Conservation (phyloP, 805 yeast species). For the Yarrowia keelungensis region DNA sequence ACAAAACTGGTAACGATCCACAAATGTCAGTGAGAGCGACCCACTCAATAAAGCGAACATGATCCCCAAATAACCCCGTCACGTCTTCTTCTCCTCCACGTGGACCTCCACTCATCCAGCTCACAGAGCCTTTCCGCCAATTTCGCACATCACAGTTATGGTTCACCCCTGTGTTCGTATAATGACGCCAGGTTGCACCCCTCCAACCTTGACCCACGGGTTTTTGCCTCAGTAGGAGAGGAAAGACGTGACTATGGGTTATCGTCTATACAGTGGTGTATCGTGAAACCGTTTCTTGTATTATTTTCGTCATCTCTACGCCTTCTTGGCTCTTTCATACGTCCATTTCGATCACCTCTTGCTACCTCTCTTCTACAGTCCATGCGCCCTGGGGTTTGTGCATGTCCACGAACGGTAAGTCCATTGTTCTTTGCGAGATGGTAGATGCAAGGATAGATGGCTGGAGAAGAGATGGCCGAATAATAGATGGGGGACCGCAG, state of each 20-base stretch:
- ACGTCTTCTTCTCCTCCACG: not conserved
- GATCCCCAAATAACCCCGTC: too few species aligned
- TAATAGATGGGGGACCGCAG: not conserved
- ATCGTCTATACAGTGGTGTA: too few species aligned
- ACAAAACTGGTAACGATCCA: too few species aligned
- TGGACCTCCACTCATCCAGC: not conserved
- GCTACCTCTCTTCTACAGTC: constrained; percentile 11
- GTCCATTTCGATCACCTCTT: not conserved
- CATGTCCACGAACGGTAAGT: constrained; percentile 23
- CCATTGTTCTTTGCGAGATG: constrained; percentile 28
- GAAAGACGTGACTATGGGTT: too few species aligned
- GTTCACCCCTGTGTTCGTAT: constrained; percentile 38
- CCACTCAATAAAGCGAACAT: not conserved
- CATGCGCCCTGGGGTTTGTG: constrained; percentile 8
- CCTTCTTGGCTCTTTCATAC: too few species aligned
- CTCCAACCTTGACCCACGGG: constrained; percentile 27
- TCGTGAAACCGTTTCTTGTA: too few species aligned
- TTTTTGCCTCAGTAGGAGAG: constrained; percentile 10
- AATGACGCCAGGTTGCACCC: constrained; percentile 27
- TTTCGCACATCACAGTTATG: constrained; percentile 23
- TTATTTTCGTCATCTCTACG: too few species aligned
- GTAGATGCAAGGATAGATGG: constrained; percentile 11
- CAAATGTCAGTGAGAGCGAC: not conserved
- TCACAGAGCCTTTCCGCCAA: constrained; percentile 4
- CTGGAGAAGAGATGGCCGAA: constrained; percentile 14